Percentiles rank a stretch among this genome's conserved stretches.
These are phyloP conservation scores for Fermentozyma sake DNA, from an alignment of 1,139 yeast species.

Conservation along the genomic window DNA sequence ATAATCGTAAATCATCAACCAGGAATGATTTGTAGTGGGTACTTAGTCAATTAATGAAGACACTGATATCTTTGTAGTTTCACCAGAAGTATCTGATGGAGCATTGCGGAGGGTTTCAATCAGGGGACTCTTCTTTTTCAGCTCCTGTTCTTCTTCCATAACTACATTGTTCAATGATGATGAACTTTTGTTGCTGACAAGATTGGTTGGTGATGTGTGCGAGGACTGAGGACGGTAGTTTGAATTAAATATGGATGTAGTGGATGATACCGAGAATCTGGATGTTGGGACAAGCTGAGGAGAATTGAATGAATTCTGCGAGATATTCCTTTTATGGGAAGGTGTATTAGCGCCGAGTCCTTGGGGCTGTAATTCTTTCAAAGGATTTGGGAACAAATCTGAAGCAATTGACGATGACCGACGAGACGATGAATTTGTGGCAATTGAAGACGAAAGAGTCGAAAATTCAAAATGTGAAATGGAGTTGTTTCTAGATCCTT, in stretches of 20 bases:
- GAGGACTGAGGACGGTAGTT: slow-evolving; percentile 4
- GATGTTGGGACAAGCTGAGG: slow-evolving; percentile 25
- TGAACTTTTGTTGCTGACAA: slow-evolving; percentile 4
- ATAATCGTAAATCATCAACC: too few relatives aligned
- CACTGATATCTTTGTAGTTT: slow-evolving; percentile 21
- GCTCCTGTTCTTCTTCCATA: slow-evolving; percentile 7
- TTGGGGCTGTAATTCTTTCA: slow-evolving; percentile 9
- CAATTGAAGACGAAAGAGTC: slow-evolving; percentile 20
- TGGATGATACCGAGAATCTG: slow-evolving; percentile 25
- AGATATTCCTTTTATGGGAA: slow-evolving; percentile 23
- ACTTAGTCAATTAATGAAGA: slow-evolving; percentile 23
- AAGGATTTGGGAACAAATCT: slow-evolving; percentile 39
- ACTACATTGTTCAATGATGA: slow-evolving; percentile 1
- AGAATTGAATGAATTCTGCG: slow-evolving; percentile 31
- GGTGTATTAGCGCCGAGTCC: too few relatives aligned
- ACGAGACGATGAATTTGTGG: slow-evolving; percentile 20
- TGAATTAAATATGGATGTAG: slow-evolving; percentile 14
- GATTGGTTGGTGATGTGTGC: slow-evolving; percentile 7
- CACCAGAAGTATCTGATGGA: too few relatives aligned
- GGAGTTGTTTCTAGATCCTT: slow-evolving; percentile 34
- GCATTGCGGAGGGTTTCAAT: too few relatives aligned
- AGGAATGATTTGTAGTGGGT: not conserved
- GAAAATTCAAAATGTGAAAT: slow-evolving; percentile 32
- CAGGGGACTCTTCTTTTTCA: slow-evolving; percentile 2
- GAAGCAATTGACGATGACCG: slow-evolving; percentile 36